phyloP scores from a whole-genome alignment of 1,284 basidiomycete species.

The Leccinum subspadiceum region DNA sequence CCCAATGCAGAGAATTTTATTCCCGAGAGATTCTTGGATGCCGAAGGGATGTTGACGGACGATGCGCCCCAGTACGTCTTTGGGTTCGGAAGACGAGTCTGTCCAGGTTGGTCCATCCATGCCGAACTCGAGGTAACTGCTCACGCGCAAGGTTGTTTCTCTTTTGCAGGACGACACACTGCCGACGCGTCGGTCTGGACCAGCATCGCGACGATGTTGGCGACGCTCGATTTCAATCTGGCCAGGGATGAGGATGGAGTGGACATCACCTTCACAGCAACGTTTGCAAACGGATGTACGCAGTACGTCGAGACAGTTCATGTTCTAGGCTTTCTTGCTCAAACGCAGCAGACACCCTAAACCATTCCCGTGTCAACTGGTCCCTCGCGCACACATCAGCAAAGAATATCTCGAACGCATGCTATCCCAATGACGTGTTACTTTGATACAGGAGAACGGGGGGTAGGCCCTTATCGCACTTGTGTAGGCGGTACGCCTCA shows the following conservation, averaged over 20 bases:
- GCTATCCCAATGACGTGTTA: neutral
- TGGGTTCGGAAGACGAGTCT: conserved; percentile 21
- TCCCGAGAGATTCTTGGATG: conserved; percentile 22
- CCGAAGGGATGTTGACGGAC: conserved; percentile 12
- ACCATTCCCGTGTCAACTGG: neutral
- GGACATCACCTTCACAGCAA: conserved; percentile 9
- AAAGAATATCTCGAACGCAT: neutral
- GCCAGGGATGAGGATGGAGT: conserved; percentile 18
- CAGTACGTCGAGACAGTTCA: conserved; percentile 1
- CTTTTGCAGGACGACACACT: conserved; percentile 12
- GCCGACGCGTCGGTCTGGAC: conserved; percentile 24
- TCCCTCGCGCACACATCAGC: neutral
- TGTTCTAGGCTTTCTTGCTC: neutral
- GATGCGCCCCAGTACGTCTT: conserved; percentile 18
- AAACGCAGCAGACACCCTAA: conserved; percentile 1
- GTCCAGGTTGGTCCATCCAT: conserved; percentile 12
- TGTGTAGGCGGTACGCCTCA: no score
- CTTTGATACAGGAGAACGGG: neutral
- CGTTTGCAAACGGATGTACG: conserved; percentile 8
- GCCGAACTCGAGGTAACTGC: neutral
- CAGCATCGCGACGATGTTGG: conserved; percentile 18
- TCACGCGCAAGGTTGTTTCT: neutral
- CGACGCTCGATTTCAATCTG: conserved; percentile 15
- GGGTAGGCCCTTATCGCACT: no score
- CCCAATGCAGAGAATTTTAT: conserved; percentile 15